These are phyloP conservation scores for Chaetomium globosum DNA, from an alignment of 2,329 filamentous ascomycete species.

Conservation along the genomic window DNA sequence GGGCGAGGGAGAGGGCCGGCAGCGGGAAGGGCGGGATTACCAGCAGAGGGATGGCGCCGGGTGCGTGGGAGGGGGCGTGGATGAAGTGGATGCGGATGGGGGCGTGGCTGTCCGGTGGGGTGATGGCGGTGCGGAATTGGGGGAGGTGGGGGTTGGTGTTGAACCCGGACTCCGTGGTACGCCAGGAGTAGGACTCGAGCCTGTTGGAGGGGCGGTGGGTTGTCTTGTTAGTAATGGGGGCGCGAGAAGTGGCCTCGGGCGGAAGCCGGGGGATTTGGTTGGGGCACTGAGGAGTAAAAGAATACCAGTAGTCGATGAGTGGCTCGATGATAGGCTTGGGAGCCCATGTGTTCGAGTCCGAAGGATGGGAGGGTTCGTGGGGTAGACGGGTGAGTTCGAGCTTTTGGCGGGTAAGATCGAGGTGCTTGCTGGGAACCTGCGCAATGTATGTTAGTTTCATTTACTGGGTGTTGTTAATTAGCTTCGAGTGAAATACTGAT, in stretches of 20 bases:
- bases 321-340: slow-evolving; percentile 59
- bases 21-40: slow-evolving; percentile 68
- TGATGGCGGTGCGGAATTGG: slow-evolving; percentile 64
- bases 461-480: neutral
- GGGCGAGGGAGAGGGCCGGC: slow-evolving; percentile 48
- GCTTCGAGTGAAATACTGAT: neutral
- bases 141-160: slow-evolving; percentile 55
- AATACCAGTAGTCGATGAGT: slow-evolving; percentile 62
- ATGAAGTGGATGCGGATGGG: slow-evolving; percentile 64
- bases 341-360: slow-evolving; percentile 58
- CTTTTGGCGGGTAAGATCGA: slow-evolving; percentile 68
- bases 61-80: slow-evolving; percentile 56
- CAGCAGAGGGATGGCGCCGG: slow-evolving; percentile 63
- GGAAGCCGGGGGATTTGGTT: too few relatives aligned
- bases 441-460: neutral
- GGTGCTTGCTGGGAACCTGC: slow-evolving; percentile 65
- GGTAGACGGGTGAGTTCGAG: slow-evolving; percentile 67
- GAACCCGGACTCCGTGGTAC: slow-evolving; percentile 58
- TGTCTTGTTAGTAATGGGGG: slow-evolving; percentile 43
- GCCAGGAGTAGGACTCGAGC: slow-evolving; percentile 67
- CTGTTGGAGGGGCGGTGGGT: slow-evolving; percentile 36
- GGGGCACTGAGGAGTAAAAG: neutral
- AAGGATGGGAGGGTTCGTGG: slow-evolving; percentile 54
- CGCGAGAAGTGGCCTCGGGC: slow-evolving; percentile 15
- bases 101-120: slow-evolving; percentile 37